phyloP scores from a whole-genome alignment of 1,284 basidiomycete species.

The Amylostereum areolatum region DNA sequence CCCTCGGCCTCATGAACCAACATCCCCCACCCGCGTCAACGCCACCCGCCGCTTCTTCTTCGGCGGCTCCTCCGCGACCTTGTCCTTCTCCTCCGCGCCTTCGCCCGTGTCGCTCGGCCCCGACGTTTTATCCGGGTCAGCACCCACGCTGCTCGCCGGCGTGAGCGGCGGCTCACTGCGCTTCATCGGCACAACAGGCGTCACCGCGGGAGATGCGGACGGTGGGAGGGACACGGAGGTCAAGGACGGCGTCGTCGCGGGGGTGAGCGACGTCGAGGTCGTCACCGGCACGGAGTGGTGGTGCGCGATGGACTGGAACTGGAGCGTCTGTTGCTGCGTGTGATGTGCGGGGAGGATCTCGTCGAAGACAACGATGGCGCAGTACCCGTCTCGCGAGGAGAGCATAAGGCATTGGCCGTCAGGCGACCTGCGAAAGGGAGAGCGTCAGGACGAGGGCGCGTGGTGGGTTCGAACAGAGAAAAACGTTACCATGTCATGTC shows the following conservation, averaged over 20 bases:
- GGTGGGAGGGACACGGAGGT: conserved; percentile 28
- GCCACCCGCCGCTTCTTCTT: conserved; percentile 90
- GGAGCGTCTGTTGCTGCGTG: conserved; percentile 83
- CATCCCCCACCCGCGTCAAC: conserved; percentile 66
- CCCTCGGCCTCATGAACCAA: conserved; percentile 30
- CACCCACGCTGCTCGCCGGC: conserved; percentile 43
- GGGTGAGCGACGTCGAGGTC: conserved; percentile 27
- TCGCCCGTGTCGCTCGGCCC: too few relatives aligned
- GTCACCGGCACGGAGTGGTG: conserved; percentile 66
- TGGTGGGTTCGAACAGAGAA: not conserved
- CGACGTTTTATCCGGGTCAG: not conserved
- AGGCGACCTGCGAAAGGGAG: conserved; percentile 64
- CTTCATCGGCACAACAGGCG: conserved; percentile 47
- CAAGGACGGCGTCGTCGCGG: conserved; percentile 33
- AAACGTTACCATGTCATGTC: conserved; percentile 86
- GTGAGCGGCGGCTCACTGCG: conserved; percentile 47
- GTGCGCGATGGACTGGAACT: conserved; percentile 82
- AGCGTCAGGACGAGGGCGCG: too few relatives aligned
- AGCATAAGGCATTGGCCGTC: conserved; percentile 93
- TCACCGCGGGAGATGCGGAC: conserved; percentile 29
- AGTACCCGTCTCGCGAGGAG: conserved; percentile 94
- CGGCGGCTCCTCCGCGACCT: conserved; percentile 34
- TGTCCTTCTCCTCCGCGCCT: conserved; percentile 11
- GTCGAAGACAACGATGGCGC: conserved; percentile 87
- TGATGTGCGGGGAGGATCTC: conserved; percentile 85